Percentiles rank a stretch among this genome's conserved stretches.
Evolutionary conservation across 306 rosid genomes (phyloP).

Genomic region (Cicer judaicum): DNA sequence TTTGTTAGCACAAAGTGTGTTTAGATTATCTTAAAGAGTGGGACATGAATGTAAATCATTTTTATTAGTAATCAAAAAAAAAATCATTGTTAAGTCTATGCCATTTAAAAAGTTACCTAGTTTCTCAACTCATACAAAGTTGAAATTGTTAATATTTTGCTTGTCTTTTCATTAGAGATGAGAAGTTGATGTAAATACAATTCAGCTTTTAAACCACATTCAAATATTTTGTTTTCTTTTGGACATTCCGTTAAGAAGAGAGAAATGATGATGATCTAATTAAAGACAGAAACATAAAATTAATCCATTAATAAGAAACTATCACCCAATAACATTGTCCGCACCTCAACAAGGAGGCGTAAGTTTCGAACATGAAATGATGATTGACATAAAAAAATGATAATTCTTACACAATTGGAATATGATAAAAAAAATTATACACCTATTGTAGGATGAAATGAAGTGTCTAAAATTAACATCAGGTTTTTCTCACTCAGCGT

Average conservation of each 20-base stretch:
- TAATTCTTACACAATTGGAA: conserved; percentile 52
- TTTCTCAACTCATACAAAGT: no score
- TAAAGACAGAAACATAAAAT: neutral
- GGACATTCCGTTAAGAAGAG: no score
- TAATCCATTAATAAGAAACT: conserved; percentile 1
- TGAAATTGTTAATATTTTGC: neutral
- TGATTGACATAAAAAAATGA: conserved; percentile 62
- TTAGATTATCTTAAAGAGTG: no score
- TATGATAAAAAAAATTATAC: conserved; percentile 60
- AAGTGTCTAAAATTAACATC: conserved; percentile 18
- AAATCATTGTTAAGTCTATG: no score
- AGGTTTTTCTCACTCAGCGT: conserved; percentile 41
- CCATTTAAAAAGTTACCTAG: no score
- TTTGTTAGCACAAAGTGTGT: no score
- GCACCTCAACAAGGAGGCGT: conserved; percentile 29
- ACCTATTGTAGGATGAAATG: conserved; percentile 48
- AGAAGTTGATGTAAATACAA: neutral
- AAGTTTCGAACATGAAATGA: conserved; percentile 44
- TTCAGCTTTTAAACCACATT: no score
- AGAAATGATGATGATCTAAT: no score
- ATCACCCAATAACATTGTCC: conserved; percentile 29
- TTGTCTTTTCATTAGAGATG: neutral
- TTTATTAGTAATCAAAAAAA: no score
- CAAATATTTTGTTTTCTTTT: no score
- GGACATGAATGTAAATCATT: no score